Percentiles rank a stretch among this genome's conserved stretches.
phyloP scores from a whole-genome alignment of 805 yeast genomes.

The Ogataea degrootiae region DNA sequence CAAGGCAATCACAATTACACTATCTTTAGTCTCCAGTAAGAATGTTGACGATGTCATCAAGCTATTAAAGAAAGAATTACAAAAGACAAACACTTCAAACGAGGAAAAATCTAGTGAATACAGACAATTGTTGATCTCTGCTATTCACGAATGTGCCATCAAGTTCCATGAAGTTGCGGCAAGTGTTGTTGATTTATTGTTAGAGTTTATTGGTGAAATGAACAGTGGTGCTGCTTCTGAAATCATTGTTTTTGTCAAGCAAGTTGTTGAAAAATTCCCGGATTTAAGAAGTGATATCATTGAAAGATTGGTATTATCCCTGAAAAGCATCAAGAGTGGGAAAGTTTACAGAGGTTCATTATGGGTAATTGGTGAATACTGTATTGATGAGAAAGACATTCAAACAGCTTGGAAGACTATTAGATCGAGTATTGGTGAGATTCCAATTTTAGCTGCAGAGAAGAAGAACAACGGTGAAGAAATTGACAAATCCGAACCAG shows the following conservation, averaged over 20 bases:
- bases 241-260: slow-evolving; percentile 87
- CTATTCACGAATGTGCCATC: slow-evolving; percentile 86
- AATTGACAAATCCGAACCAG: slow-evolving; percentile 23
- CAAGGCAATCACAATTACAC: slow-evolving; percentile 80
- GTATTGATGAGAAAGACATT: slow-evolving; percentile 63
- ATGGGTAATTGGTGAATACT: slow-evolving; percentile 95
- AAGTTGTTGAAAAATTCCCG: slow-evolving; percentile 90
- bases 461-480: slow-evolving; percentile 34
- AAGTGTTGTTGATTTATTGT: slow-evolving; percentile 78
- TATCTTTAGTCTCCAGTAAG: slow-evolving; percentile 74
- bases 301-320: slow-evolving; percentile 52
- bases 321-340: slow-evolving; percentile 73
- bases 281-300: slow-evolving; percentile 64
- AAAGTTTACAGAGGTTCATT: slow-evolving; percentile 90
- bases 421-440: slow-evolving; percentile 79
- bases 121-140: slow-evolving; percentile 80
- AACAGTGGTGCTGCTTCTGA: slow-evolving; percentile 84
- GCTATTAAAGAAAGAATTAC: slow-evolving; percentile 85
- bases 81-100: slow-evolving; percentile 60
- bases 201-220: slow-evolving; percentile 83
- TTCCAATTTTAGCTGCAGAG: slow-evolving; percentile 82
- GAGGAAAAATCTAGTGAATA: slow-evolving; percentile 84
- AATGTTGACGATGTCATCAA: slow-evolving; percentile 93
- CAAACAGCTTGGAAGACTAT: slow-evolving; percentile 84
- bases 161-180: slow-evolving; percentile 88